These are phyloP conservation scores for Puccinellia tenuiflora DNA, from an alignment of 176 grass and related monocot genomes.

Conservation along the genomic window DNA sequence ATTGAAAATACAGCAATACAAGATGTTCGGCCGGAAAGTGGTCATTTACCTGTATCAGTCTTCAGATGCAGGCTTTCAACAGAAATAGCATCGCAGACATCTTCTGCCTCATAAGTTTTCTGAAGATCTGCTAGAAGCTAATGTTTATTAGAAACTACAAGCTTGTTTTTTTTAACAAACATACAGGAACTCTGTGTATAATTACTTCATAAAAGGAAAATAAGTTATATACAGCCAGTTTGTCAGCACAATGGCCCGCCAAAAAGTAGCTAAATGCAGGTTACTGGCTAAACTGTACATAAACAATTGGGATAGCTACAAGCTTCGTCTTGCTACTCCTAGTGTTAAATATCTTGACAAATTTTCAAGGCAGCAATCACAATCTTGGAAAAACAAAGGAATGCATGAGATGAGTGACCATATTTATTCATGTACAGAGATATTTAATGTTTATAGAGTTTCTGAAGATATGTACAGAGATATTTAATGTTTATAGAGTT, in stretches of 20 bases:
- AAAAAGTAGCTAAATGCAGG: not conserved
- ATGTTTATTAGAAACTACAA: not conserved
- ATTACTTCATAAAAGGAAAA: not conserved
- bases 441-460: not conserved
- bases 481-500: not conserved
- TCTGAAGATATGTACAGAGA: too few species aligned
- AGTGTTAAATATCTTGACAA: not conserved
- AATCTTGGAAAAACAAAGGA: not conserved
- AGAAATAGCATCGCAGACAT: constrained; percentile 11
- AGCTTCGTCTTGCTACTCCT: not conserved
- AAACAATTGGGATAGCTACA: not conserved
- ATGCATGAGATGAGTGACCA: not conserved
- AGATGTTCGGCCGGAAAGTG: not conserved
- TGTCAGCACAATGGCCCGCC: not conserved
- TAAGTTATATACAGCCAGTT: not conserved
- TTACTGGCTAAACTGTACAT: not conserved
- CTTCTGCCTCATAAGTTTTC: constrained; percentile 6
- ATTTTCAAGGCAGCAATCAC: not conserved
- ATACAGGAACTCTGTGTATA: not conserved
- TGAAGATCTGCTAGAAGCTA: constrained; percentile 14
- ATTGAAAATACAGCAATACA: not conserved
- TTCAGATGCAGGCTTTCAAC: constrained; percentile 28
- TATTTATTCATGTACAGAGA: not conserved
- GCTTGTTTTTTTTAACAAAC: not conserved
- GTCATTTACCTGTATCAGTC: not conserved